phyloP scores from a whole-genome alignment of 495 filamentous ascomycete genomes.

The Hypoxylon lenormandii region DNA sequence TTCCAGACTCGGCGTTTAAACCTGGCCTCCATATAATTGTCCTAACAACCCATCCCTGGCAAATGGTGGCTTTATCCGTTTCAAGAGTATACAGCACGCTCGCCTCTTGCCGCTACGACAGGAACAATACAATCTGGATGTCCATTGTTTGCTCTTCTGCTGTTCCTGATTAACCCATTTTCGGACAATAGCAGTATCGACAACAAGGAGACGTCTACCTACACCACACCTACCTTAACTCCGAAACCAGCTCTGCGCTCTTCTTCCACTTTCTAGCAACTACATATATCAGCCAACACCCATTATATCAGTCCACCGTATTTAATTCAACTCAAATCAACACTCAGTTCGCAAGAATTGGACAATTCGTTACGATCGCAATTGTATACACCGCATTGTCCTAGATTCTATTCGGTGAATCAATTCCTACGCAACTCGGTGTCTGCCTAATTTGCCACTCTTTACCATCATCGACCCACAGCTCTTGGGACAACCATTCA shows the following conservation, averaged over 20 bases:
- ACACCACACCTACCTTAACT: conserved; percentile 21
- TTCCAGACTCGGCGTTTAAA: conserved; percentile 32
- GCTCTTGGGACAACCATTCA: conserved; percentile 27
- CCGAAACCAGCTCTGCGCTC: conserved; percentile 36
- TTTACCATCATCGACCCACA: conserved; percentile 32
- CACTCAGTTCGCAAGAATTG: not conserved
- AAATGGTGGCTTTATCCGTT: conserved; percentile 33
- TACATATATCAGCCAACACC: conserved; percentile 26
- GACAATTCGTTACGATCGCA: conserved; percentile 1
- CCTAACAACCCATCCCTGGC: conserved; percentile 3
- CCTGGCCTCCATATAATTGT: conserved; percentile 12
- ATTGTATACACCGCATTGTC: conserved; percentile 22
- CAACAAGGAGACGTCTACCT: conserved; percentile 33
- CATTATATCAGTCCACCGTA: not conserved
- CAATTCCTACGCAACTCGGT: conserved; percentile 35
- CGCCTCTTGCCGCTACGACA: conserved; percentile 21
- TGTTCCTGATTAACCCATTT: conserved; percentile 14
- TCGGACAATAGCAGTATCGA: conserved; percentile 19
- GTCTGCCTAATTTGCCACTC: conserved; percentile 49
- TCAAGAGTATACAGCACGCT: conserved; percentile 5
- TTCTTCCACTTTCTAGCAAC: conserved; percentile 39
- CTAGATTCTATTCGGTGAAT: conserved; percentile 12
- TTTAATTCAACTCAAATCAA: conserved; percentile 4
- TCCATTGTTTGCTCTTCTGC: conserved; percentile 21
- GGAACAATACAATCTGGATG: conserved; percentile 25